Evolutionary conservation across 805 yeast genomes (phyloP).

Genomic region (Candida qinlingensis): DNA sequence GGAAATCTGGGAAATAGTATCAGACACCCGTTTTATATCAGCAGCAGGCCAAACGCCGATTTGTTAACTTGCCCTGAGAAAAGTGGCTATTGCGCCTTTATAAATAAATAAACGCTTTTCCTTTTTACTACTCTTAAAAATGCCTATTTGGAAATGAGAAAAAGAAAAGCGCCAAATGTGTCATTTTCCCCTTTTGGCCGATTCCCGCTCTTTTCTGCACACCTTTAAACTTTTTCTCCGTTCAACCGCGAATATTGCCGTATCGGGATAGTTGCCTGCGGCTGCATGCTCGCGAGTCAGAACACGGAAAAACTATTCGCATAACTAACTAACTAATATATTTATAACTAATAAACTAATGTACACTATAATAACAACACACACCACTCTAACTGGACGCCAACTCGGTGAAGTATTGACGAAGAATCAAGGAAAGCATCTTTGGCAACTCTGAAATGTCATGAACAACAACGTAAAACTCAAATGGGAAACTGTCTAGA

Average conservation of each 20-base stretch:
- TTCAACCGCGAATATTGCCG: not conserved
- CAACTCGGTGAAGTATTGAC: conserved; percentile 85
- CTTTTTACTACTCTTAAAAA: not conserved
- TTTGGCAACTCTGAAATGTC: conserved; percentile 87
- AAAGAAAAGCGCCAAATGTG: not conserved
- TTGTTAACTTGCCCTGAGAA: too few relatives aligned
- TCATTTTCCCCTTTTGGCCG: conserved; percentile 1
- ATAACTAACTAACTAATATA: not conserved
- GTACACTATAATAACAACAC: not conserved
- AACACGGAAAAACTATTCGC: not conserved
- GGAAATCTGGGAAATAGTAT: too few relatives aligned
- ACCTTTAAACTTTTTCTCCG: too few relatives aligned
- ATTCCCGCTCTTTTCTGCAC: not conserved
- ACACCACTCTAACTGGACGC: conserved; percentile 29
- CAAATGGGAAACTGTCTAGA: conserved; percentile 93
- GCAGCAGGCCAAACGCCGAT: too few relatives aligned
- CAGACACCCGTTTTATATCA: too few relatives aligned
- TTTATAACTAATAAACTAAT: conserved; percentile 5
- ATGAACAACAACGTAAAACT: conserved; percentile 90
- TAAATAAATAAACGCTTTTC: not conserved
- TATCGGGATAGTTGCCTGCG: not conserved
- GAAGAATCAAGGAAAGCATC: conserved; percentile 79
- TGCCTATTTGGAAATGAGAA: not conserved
- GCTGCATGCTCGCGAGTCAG: not conserved
- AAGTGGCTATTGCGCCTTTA: not conserved